Percentiles rank a stretch among this genome's conserved stretches.
Evolutionary conservation across 768 basidiomycete species (phyloP).

Genomic region (Kwoniella botswanensis): DNA sequence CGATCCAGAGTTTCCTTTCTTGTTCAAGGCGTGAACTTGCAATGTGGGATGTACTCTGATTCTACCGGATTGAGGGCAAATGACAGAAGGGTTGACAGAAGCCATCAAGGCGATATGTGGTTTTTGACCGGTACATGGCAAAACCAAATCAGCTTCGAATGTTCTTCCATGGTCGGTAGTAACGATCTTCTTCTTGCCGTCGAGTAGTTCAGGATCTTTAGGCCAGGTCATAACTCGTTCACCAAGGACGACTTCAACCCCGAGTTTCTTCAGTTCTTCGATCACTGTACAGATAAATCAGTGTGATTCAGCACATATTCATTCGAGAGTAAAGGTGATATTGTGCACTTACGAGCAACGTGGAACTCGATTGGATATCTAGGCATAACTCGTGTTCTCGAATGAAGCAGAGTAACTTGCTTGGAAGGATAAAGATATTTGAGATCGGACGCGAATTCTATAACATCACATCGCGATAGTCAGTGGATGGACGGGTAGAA

Average conservation of each 20-base stretch:
- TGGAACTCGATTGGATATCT: constrained; percentile 57
- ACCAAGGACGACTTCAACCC: constrained; percentile 49
- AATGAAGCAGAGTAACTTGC: constrained; percentile 59
- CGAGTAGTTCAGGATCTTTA: constrained; percentile 33
- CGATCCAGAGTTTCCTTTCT: constrained; percentile 16
- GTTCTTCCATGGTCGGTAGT: constrained; percentile 50
- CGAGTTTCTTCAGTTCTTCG: constrained; percentile 41
- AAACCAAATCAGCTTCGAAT: constrained; percentile 52
- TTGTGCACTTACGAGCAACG: constrained; percentile 42
- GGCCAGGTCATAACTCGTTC: constrained; percentile 49
- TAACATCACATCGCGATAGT: background rate
- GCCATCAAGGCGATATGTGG: constrained; percentile 53
- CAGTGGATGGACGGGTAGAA: background rate
- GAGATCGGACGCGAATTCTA: constrained; percentile 59
- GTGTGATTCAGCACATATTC: background rate
- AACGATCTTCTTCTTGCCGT: constrained; percentile 46
- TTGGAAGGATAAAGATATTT: constrained; percentile 57
- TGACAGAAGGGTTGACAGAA: constrained; percentile 41
- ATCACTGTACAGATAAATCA: constrained; percentile 28
- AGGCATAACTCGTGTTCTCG: constrained; percentile 56
- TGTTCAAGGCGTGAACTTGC: constrained; percentile 41
- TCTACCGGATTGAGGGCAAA: constrained; percentile 42
- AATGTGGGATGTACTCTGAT: constrained; percentile 50
- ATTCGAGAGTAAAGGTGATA: background rate
- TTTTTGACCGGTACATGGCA: constrained; percentile 57